Percentiles rank a stretch among this genome's conserved stretches.
Evolutionary conservation across 2,329 filamentous ascomycete genomes (phyloP).

Genomic region (Sphaerulina vaccinii): DNA sequence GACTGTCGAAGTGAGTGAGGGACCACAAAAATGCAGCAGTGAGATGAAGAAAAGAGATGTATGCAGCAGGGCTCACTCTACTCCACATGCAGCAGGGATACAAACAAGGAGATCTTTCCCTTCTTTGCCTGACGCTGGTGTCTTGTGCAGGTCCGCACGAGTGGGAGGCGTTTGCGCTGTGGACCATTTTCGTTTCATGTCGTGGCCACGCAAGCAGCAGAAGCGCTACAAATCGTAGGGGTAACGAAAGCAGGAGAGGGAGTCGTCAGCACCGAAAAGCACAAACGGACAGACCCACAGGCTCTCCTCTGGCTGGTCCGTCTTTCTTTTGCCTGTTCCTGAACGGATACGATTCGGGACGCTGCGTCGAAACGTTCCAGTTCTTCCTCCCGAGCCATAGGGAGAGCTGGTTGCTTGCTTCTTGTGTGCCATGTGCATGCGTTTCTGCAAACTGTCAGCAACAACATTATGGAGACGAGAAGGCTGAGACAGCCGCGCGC

Average conservation of each 20-base stretch:
- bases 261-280: background rate
- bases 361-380: background rate
- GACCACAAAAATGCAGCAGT: conserved; percentile 21
- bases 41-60: conserved; percentile 13
- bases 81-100: conserved; percentile 16
- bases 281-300: background rate
- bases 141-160: conserved; percentile 6
- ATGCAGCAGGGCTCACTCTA: conserved; percentile 7
- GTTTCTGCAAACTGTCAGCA: too few species aligned
- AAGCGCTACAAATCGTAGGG: conserved; percentile 5
- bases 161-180: conserved; percentile 16
- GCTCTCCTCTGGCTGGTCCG: background rate
- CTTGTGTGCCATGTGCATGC: too few species aligned
- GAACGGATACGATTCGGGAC: background rate
- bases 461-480: too few species aligned
- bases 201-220: conserved; percentile 17
- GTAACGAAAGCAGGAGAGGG: background rate
- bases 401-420: background rate
- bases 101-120: conserved; percentile 17
- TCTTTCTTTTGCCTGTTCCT: background rate
- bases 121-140: conserved; percentile 2
- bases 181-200: conserved; percentile 19
- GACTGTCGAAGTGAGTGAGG: conserved; percentile 20
- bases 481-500: too few species aligned
- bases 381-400: background rate